Conservation (phyloP, 2,329 filamentous ascomycete species). For the Cladosporium austrohemisphaericum region DNA sequence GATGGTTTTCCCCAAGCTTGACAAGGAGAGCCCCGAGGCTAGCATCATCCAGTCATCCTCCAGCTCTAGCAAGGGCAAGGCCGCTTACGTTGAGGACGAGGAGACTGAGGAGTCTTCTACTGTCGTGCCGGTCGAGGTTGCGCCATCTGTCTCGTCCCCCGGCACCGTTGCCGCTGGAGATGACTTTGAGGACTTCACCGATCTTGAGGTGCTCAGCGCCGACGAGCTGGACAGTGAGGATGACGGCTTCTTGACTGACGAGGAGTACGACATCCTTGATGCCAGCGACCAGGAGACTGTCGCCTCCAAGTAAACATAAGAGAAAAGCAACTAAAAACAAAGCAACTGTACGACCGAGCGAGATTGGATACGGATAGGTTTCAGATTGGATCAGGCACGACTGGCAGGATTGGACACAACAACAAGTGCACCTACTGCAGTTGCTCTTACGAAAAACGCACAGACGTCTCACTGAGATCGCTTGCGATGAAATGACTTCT, state of each 20-base stretch:
- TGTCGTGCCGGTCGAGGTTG: constrained; percentile 31
- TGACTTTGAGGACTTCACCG: constrained; percentile 49
- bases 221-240: constrained; percentile 60
- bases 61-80: constrained; percentile 42
- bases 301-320: constrained; percentile 19
- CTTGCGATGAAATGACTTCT: not conserved
- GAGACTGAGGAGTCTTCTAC: constrained; percentile 45
- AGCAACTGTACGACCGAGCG: too few relatives aligned
- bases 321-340: not conserved
- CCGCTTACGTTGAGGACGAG: constrained; percentile 55
- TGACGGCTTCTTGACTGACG: constrained; percentile 89
- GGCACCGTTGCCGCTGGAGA: constrained; percentile 16
- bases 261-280: constrained; percentile 96
- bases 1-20: constrained; percentile 96
- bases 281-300: constrained; percentile 79
- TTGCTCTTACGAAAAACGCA: not conserved
- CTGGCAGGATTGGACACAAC: not conserved
- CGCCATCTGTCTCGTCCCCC: constrained; percentile 25
- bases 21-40: constrained; percentile 82
- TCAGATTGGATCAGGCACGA: not conserved
- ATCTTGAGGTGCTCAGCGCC: constrained; percentile 43
- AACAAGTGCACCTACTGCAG: not conserved
- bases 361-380: constrained; percentile 6
- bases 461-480: not conserved
- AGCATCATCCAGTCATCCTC: constrained; percentile 63